Percentiles rank a stretch among this genome's conserved stretches.
Conservation (phyloP, 805 yeast species). For the Kockiozyma suomiensis region DNA sequence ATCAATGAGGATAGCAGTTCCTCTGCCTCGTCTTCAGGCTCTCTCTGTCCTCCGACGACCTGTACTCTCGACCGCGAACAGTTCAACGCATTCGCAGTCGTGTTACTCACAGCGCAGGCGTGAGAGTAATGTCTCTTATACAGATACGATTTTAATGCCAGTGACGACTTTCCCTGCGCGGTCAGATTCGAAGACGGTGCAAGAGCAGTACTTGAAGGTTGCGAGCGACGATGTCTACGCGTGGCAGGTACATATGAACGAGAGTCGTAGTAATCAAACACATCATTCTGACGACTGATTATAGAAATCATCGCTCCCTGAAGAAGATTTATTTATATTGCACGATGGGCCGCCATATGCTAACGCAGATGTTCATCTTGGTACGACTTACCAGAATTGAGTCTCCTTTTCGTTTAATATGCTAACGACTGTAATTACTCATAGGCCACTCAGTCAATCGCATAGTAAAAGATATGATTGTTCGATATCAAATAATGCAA, state of each 20-base stretch:
- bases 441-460: constrained; percentile 90
- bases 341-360: constrained; percentile 99
- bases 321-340: constrained; percentile 54
- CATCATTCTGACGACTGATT: background rate
- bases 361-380: constrained; percentile 84
- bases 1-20: no score
- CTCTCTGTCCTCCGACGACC: background rate
- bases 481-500: constrained; percentile 64
- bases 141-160: constrained; percentile 53
- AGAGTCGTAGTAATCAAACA: no score
- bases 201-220: constrained; percentile 51
- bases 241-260: constrained; percentile 53
- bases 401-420: no score
- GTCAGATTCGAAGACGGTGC: constrained; percentile 52
- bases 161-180: constrained; percentile 67
- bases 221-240: constrained; percentile 63
- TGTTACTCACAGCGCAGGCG: background rate
- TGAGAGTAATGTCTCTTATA: background rate
- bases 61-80: background rate
- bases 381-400: constrained; percentile 8
- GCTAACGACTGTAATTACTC: no score
- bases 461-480: constrained; percentile 81
- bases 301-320: constrained; percentile 31
- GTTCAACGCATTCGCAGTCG: background rate
- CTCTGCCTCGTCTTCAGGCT: no score